These are phyloP conservation scores for Apophysomyces trapeziformis DNA, from an alignment of 371 early-diverging fungal species.

Conservation along the genomic window DNA sequence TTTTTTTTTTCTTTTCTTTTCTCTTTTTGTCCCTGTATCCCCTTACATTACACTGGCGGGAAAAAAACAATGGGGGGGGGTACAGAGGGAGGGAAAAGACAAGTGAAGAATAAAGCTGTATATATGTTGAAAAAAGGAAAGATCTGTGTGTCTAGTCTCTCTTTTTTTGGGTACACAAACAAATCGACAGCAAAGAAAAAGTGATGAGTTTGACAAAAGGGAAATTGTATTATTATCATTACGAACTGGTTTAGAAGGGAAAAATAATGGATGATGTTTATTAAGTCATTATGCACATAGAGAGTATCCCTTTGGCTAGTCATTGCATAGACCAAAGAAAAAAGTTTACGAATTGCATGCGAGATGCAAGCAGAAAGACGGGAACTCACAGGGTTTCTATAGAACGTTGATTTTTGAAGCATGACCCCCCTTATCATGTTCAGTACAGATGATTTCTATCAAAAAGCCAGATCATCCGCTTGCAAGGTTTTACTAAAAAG, in stretches of 20 bases:
- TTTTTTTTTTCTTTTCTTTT: too few species aligned
- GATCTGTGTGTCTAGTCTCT: neutral
- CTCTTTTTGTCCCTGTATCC: neutral
- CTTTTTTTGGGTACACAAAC: neutral
- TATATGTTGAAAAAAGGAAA: neutral
- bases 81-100: neutral
- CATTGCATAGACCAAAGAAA: neutral
- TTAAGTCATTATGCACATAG: constrained; percentile 6
- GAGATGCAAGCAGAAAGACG: constrained; percentile 3
- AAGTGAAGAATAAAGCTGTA: neutral
- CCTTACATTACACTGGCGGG: neutral
- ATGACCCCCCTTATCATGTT: constrained; percentile 10
- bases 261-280: neutral
- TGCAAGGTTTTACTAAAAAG: constrained; percentile 5
- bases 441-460: constrained; percentile 4
- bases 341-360: neutral
- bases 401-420: constrained; percentile 5
- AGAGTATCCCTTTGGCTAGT: neutral
- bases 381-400: constrained; percentile 12
- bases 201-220: too few species aligned
- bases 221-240: too few species aligned
- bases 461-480: constrained; percentile 8
- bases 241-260: neutral
- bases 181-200: too few species aligned
- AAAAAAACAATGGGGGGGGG: neutral